These are phyloP conservation scores for Biscogniauxia sp. DNA, from an alignment of 2,329 filamentous ascomycete species.

Conservation along the genomic window DNA sequence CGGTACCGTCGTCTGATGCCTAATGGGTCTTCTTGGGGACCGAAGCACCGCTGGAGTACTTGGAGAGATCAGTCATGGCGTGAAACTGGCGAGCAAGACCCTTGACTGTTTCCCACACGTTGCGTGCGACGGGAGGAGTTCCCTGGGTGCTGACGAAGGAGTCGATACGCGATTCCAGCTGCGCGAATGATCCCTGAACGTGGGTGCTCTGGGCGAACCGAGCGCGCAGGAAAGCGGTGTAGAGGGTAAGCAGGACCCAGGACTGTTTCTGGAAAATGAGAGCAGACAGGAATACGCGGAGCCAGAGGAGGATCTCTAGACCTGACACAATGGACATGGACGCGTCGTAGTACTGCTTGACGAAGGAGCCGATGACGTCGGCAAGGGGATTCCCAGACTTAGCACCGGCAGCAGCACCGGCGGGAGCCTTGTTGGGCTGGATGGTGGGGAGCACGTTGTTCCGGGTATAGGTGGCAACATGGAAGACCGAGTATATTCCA, in stretches of 20 bases:
- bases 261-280: conserved; percentile 86
- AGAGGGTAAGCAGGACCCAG: conserved; percentile 82
- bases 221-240: conserved; percentile 89
- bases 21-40: conserved; percentile 66
- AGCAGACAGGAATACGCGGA: conserved; percentile 76
- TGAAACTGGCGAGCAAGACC: conserved; percentile 68
- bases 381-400: conserved; percentile 65
- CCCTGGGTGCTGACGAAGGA: conserved; percentile 81
- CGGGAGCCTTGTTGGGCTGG: conserved; percentile 61
- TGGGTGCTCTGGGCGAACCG: conserved; percentile 88
- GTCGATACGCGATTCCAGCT: conserved; percentile 73
- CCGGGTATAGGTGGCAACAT: conserved; percentile 94
- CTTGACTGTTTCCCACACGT: conserved; percentile 82
- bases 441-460: conserved; percentile 89
- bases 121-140: conserved; percentile 74
- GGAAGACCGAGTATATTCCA: conserved; percentile 96
- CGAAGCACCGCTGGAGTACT: conserved; percentile 62
- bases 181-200: conserved; percentile 77
- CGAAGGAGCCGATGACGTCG: conserved; percentile 85
- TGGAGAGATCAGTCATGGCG: conserved; percentile 73
- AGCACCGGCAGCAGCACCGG: conserved; percentile 53
- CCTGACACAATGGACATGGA: conserved; percentile 91
- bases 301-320: conserved; percentile 85
- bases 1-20: conserved; percentile 9
- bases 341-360: conserved; percentile 96